A percentile compares a stretch with the other conserved stretches of the same genome.
These are phyloP conservation scores for Sugiyamaella americana DNA, from an alignment of 805 yeast species.

Conservation along the genomic window DNA sequence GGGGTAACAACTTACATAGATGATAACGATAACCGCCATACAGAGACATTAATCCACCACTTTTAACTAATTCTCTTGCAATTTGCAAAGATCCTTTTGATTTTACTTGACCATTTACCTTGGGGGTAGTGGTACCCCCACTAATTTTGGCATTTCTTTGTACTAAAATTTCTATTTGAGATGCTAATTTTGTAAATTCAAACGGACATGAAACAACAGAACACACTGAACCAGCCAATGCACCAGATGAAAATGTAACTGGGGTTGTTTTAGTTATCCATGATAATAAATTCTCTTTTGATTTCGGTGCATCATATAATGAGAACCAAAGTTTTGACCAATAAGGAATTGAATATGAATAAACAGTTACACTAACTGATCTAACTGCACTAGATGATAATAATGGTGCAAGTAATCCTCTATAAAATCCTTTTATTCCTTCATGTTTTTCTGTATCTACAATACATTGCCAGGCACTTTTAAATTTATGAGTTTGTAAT, in stretches of 20 bases:
- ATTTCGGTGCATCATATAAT: conserved; percentile 11
- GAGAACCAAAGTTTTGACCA: conserved; percentile 18
- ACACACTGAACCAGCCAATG: conserved; percentile 52
- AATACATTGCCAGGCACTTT: conserved; percentile 52
- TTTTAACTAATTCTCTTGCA: conserved; percentile 47
- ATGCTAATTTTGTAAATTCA: conserved; percentile 74
- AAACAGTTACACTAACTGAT: conserved; percentile 60
- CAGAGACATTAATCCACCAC: conserved; percentile 57
- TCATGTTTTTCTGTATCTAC: conserved; percentile 49
- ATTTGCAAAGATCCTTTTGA: conserved; percentile 38
- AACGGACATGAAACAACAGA: conserved; percentile 67
- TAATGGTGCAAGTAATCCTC: conserved; percentile 66
- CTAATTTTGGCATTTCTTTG: conserved; percentile 24
- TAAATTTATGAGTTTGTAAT: conserved; percentile 70
- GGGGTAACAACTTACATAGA: conserved; percentile 25
- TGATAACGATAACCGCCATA: conserved; percentile 73
- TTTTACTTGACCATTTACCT: conserved; percentile 13
- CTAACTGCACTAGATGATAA: conserved; percentile 55
- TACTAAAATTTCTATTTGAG: conserved; percentile 54
- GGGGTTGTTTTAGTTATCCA: conserved; percentile 15
- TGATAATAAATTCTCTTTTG: conserved; percentile 5
- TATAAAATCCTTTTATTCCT: conserved; percentile 63
- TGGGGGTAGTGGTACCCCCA: conserved; percentile 26
- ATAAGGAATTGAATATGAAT: conserved; percentile 46
- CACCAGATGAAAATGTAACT: conserved; percentile 45